Percentiles rank a stretch among this genome's conserved stretches.
Evolutionary conservation across 495 filamentous ascomycete species (phyloP).

Genomic region (Sordaria brevicollis): DNA sequence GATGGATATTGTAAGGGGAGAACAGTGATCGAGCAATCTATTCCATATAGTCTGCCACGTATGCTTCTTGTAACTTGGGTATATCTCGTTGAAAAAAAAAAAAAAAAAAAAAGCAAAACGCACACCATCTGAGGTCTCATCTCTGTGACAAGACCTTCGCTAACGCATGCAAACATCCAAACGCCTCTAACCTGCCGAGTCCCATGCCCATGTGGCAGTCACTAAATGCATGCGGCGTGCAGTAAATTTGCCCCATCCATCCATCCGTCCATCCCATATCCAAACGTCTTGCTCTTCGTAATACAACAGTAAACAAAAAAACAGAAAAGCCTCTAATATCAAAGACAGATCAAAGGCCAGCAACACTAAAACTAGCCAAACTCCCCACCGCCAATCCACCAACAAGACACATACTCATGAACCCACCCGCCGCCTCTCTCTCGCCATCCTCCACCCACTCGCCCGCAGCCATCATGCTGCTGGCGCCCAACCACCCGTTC

Average conservation of each 20-base stretch:
- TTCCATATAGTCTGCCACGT: neutral
- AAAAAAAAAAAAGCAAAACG: neutral
- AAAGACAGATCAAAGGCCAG: constrained; percentile 26
- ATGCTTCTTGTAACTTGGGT: no score
- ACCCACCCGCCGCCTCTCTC: constrained; percentile 79
- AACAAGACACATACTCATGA: constrained; percentile 86
- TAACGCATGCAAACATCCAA: neutral
- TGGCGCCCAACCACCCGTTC: constrained; percentile 77
- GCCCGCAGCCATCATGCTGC: constrained; percentile 82
- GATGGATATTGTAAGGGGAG: no score
- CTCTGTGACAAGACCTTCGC: neutral
- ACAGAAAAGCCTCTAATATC: neutral
- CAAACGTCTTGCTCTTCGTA: neutral
- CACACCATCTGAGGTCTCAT: neutral
- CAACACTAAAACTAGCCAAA: constrained; percentile 72
- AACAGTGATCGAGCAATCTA: neutral
- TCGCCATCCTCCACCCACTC: constrained; percentile 70
- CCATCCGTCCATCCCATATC: neutral
- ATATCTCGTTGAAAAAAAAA: no score
- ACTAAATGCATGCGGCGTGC: neutral
- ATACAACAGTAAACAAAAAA: neutral
- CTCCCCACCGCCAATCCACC: constrained; percentile 76
- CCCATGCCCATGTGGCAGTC: neutral
- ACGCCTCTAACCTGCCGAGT: neutral
- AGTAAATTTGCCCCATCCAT: no score